These are phyloP conservation scores for Crucihimalaya himalaica DNA, from an alignment of 345 rosid genomes.

Conservation along the genomic window DNA sequence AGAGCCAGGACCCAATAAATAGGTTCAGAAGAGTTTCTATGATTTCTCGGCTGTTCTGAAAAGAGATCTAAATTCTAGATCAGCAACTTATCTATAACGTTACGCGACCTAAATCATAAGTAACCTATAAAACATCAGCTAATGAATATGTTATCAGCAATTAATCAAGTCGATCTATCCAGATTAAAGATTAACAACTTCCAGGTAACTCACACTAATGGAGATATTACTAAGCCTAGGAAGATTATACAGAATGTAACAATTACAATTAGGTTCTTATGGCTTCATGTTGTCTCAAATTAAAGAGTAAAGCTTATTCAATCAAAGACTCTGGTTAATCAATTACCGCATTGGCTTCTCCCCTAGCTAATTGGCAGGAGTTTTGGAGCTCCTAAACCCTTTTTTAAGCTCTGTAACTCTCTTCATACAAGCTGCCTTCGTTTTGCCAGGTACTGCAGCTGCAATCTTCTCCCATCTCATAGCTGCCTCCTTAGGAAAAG, in stretches of 20 bases:
- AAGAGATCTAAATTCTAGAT: neutral
- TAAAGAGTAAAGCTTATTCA: conserved; percentile 11
- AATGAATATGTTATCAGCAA: neutral
- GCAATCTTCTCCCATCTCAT: conserved; percentile 97
- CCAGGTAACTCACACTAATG: neutral
- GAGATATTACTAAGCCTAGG: neutral
- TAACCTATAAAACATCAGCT: neutral
- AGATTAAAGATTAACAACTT: neutral
- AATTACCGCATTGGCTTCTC: conserved; percentile 29
- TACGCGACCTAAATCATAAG: neutral
- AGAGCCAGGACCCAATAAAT: neutral
- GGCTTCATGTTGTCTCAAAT: neutral
- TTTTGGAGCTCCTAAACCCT: conserved; percentile 75
- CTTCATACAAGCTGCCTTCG: conserved; percentile 82
- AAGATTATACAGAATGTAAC: neutral
- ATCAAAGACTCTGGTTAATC: neutral
- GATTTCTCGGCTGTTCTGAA: neutral
- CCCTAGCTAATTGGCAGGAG: conserved; percentile 49
- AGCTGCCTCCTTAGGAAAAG: conserved; percentile 71
- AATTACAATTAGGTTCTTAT: conserved; percentile 1
- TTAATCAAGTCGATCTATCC: neutral
- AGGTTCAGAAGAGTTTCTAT: conserved; percentile 7
- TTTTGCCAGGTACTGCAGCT: conserved; percentile 83
- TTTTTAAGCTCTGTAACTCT: conserved; percentile 79
- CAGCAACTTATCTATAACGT: neutral